Evolutionary conservation across 116 monocot genomes (phyloP).

Genomic region (Cymodocea nodosa): DNA sequence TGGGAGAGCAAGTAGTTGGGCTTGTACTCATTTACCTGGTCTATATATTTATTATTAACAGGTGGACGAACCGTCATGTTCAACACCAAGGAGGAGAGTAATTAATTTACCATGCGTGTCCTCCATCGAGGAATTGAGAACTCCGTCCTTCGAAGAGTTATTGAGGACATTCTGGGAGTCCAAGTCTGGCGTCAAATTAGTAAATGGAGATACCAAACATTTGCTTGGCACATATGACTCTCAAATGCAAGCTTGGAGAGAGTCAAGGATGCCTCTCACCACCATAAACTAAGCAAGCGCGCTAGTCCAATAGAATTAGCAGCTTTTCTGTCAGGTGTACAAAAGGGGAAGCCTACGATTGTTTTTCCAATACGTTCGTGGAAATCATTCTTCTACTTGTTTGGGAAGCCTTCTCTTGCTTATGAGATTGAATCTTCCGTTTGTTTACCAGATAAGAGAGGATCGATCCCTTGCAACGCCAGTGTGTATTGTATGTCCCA

Average conservation of each 20-base stretch:
- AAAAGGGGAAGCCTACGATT: too few relatives aligned
- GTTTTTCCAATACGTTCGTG: too few relatives aligned
- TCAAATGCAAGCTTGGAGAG: slow-evolving; percentile 35
- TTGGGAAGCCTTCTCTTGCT: too few relatives aligned
- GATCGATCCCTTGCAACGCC: too few relatives aligned
- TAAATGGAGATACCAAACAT: slow-evolving; percentile 63
- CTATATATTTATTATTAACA: slow-evolving; percentile 12
- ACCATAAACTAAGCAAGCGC: slow-evolving; percentile 34
- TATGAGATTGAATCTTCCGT: too few relatives aligned
- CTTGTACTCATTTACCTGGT: background rate
- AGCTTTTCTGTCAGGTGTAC: too few relatives aligned
- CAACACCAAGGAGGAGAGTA: slow-evolving; percentile 50
- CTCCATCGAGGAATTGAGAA: slow-evolving; percentile 82
- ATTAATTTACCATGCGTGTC: slow-evolving; percentile 51
- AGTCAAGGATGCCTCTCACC: slow-evolving; percentile 59
- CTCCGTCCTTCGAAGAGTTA: slow-evolving; percentile 77
- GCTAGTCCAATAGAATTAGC: too few relatives aligned
- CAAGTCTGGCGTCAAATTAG: slow-evolving; percentile 34
- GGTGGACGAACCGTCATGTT: slow-evolving; percentile 87
- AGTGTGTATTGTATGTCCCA: too few relatives aligned
- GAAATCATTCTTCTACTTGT: too few relatives aligned
- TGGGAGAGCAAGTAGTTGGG: too few relatives aligned
- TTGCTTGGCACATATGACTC: slow-evolving; percentile 27
- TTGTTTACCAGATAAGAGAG: too few relatives aligned
- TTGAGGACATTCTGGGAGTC: slow-evolving; percentile 69